Conservation (phyloP, 352 stramenopile genomes). For the Globisporangium spinosum region DNA sequence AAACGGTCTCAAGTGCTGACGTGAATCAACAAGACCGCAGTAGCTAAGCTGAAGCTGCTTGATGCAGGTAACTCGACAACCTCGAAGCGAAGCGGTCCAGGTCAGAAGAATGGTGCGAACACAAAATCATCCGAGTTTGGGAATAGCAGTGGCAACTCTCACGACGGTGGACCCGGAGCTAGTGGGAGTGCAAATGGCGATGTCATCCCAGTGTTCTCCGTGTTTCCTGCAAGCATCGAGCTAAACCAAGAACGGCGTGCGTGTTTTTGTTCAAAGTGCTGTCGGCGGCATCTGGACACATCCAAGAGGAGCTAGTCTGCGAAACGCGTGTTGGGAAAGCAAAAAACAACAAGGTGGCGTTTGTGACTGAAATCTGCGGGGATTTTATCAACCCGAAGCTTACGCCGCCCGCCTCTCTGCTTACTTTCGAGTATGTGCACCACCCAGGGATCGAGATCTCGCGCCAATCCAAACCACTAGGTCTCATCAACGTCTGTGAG, state of each 20-base stretch:
- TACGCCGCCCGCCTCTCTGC: constrained; percentile 53
- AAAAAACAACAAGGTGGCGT: constrained; percentile 85
- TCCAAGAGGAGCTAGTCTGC: constrained; percentile 87
- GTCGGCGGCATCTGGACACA: constrained; percentile 48
- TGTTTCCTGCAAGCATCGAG: constrained; percentile 90
- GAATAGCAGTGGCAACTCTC: constrained; percentile 4
- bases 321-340: constrained; percentile 92
- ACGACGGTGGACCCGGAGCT: constrained; percentile 6
- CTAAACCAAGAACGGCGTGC: constrained; percentile 92
- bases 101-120: constrained; percentile 30
- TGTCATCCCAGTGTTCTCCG: constrained; percentile 76
- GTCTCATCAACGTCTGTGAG: constrained; percentile 83
- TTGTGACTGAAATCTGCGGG: constrained; percentile 82
- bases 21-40: constrained; percentile 88
- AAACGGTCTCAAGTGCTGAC: constrained; percentile 89
- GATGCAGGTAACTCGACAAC: constrained; percentile 9
- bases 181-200: constrained; percentile 20
- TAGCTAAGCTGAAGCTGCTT: constrained; percentile 30
- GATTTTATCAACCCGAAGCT: constrained; percentile 91
- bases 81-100: constrained; percentile 10
- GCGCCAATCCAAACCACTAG: constrained; percentile 70
- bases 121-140: constrained; percentile 3
- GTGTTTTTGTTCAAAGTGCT: constrained; percentile 91
- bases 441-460: constrained; percentile 57
- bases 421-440: constrained; percentile 89